Percentiles rank a stretch among this genome's conserved stretches.
These are phyloP conservation scores for Fraxinus paxiana DNA, from an alignment of 305 asterid genomes.

Conservation along the genomic window DNA sequence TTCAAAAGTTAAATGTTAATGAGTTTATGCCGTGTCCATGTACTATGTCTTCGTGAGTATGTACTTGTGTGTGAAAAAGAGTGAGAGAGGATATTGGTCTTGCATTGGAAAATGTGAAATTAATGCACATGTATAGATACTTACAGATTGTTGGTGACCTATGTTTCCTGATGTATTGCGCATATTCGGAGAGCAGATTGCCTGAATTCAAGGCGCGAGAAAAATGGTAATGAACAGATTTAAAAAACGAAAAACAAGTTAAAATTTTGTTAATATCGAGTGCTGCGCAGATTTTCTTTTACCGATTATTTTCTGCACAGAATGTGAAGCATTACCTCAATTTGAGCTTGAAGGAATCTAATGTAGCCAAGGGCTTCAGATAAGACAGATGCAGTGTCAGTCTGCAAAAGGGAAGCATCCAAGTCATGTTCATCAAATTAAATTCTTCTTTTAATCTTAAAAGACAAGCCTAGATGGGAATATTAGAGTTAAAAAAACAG, in stretches of 20 bases:
- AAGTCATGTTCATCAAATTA: conserved; percentile 29
- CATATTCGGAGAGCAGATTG: conserved; percentile 53
- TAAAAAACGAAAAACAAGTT: background rate
- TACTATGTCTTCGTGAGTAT: background rate
- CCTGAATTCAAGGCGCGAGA: conserved; percentile 27
- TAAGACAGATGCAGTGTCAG: conserved; percentile 90
- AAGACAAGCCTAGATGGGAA: conserved; percentile 28
- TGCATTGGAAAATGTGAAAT: conserved; percentile 39
- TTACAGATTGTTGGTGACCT: conserved; percentile 44
- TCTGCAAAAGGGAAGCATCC: conserved; percentile 54
- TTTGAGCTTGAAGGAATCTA: conserved; percentile 71
- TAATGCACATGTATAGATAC: conserved; percentile 10
- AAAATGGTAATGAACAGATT: background rate
- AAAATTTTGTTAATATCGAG: background rate
- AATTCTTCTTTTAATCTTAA: conserved; percentile 32
- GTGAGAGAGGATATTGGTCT: conserved; percentile 23
- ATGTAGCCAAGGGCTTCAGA: conserved; percentile 83
- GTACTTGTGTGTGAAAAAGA: conserved; percentile 16
- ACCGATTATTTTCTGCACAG: background rate
- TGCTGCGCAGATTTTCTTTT: background rate
- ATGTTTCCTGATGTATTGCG: conserved; percentile 36
- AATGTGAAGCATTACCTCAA: conserved; percentile 43
- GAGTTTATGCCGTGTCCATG: background rate
- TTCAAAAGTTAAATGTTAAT: too few relatives aligned
- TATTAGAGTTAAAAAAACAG: background rate